A percentile compares a stretch with the other conserved stretches of the same genome.
Conservation (phyloP, 352 stramenopile species). For the Globisporangium carolinianum region DNA sequence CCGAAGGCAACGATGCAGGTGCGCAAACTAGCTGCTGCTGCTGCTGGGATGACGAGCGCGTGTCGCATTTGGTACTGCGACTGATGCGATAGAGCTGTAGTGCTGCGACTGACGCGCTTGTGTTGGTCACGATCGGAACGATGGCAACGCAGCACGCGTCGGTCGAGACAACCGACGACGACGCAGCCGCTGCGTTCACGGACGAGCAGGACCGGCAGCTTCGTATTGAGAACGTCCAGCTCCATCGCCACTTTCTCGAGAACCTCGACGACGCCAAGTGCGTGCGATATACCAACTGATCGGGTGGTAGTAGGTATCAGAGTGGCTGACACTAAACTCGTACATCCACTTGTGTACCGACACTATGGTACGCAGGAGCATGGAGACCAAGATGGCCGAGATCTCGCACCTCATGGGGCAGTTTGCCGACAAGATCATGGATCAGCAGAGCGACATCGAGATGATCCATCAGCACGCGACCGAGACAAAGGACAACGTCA, state of each 20-base stretch:
- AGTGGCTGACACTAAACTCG: not conserved
- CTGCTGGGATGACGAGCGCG: no score
- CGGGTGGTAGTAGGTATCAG: not conserved
- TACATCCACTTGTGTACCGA: no score
- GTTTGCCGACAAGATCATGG: slow-evolving; percentile 81
- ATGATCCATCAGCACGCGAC: slow-evolving; percentile 66
- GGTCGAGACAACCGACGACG: slow-evolving; percentile 34
- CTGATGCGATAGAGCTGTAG: no score
- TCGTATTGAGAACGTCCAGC: slow-evolving; percentile 59
- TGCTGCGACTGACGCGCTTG: not conserved
- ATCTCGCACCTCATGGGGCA: slow-evolving; percentile 83
- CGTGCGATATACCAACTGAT: not conserved
- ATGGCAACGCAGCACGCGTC: slow-evolving; percentile 12
- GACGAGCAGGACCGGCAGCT: slow-evolving; percentile 58
- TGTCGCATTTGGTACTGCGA: no score
- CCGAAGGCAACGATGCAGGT: slow-evolving; percentile 10
- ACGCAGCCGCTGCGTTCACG: slow-evolving; percentile 44
- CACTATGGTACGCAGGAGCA: slow-evolving; percentile 30
- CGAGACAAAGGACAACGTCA: slow-evolving; percentile 67
- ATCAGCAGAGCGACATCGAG: slow-evolving; percentile 75
- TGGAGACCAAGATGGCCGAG: slow-evolving; percentile 82
- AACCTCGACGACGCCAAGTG: slow-evolving; percentile 83
- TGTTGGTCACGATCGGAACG: not conserved
- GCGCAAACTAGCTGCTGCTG: not conserved
- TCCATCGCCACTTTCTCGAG: slow-evolving; percentile 83